A percentile compares a stretch with the other conserved stretches of the same genome.
phyloP scores from a whole-genome alignment of 805 yeast genomes.

The Cyberlindnera amylophila region DNA sequence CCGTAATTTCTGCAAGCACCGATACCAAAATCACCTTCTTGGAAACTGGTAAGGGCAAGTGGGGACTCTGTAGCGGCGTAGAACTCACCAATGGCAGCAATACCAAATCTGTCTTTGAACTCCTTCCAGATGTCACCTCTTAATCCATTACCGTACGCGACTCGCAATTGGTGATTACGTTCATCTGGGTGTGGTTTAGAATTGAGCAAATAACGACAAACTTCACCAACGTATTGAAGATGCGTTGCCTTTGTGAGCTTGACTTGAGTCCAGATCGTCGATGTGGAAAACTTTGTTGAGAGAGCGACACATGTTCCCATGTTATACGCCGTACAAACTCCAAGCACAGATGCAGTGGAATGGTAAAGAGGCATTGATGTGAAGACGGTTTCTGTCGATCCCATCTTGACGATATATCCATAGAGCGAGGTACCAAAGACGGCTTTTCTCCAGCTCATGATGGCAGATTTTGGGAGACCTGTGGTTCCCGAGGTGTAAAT shows the following conservation, averaged over 20 bases:
- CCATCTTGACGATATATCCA: slow-evolving; percentile 62
- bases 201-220: slow-evolving; percentile 78
- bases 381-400: slow-evolving; percentile 55
- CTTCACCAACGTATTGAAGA: slow-evolving; percentile 92
- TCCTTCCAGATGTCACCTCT: slow-evolving; percentile 84
- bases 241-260: slow-evolving; percentile 68
- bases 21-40: slow-evolving; percentile 71
- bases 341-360: slow-evolving; percentile 87
- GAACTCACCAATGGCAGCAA: slow-evolving; percentile 79
- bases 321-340: slow-evolving; percentile 64
- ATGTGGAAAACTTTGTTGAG: slow-evolving; percentile 77
- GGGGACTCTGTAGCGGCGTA: slow-evolving; percentile 95
- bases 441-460: slow-evolving; percentile 86
- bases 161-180: slow-evolving; percentile 50
- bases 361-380: slow-evolving; percentile 96
- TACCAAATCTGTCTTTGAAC: slow-evolving; percentile 73
- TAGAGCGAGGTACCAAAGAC: slow-evolving; percentile 67
- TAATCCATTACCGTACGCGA: slow-evolving; percentile 89
- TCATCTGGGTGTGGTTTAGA: slow-evolving; percentile 67
- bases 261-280: slow-evolving; percentile 88
- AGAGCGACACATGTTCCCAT: slow-evolving; percentile 75
- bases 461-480: slow-evolving; percentile 91
- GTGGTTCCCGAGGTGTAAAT: slow-evolving; percentile 95
- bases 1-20: slow-evolving; percentile 90
- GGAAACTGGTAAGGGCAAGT: slow-evolving; percentile 77